These are phyloP conservation scores for Hyphopichia fennica DNA, from an alignment of 1,139 yeast genomes.

Conservation along the genomic window DNA sequence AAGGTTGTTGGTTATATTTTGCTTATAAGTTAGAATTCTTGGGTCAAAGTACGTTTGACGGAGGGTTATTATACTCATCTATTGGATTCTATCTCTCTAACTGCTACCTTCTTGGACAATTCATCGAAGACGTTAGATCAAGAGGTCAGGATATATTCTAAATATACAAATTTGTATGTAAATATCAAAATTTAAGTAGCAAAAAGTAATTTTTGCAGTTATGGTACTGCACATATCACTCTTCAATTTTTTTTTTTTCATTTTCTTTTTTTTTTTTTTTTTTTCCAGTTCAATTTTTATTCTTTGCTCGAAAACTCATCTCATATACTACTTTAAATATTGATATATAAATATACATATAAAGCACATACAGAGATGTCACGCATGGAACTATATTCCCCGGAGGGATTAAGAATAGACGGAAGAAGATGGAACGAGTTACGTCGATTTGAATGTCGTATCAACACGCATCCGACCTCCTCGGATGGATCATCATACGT, in stretches of 20 bases:
- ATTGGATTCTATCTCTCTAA: constrained; percentile 69
- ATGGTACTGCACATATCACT: too few relatives aligned
- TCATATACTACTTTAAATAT: too few relatives aligned
- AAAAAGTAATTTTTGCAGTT: too few relatives aligned
- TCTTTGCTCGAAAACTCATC: too few relatives aligned
- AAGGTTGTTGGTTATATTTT: constrained; percentile 73
- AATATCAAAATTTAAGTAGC: too few relatives aligned
- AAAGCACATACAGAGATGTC: constrained; percentile 49
- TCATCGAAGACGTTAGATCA: constrained; percentile 42
- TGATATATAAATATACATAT: too few relatives aligned
- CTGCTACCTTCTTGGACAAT: constrained; percentile 59
- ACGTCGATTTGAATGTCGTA: constrained; percentile 74
- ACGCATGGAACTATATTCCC: constrained; percentile 80
- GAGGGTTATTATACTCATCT: constrained; percentile 60
- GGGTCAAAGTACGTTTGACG: constrained; percentile 67
- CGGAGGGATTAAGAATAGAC: constrained; percentile 89
- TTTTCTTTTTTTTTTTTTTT: too few relatives aligned
- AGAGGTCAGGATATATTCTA: background rate
- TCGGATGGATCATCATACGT: constrained; percentile 92
- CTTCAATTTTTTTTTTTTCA: too few relatives aligned
- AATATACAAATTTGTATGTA: background rate
- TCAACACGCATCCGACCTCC: constrained; percentile 84
- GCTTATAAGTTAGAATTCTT: constrained; percentile 83
- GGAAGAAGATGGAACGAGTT: constrained; percentile 96
- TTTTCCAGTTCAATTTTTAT: too few relatives aligned